A percentile compares a stretch with the other conserved stretches of the same genome.
Evolutionary conservation across 805 yeast species (phyloP).

Genomic region (Saturnispora bothae): DNA sequence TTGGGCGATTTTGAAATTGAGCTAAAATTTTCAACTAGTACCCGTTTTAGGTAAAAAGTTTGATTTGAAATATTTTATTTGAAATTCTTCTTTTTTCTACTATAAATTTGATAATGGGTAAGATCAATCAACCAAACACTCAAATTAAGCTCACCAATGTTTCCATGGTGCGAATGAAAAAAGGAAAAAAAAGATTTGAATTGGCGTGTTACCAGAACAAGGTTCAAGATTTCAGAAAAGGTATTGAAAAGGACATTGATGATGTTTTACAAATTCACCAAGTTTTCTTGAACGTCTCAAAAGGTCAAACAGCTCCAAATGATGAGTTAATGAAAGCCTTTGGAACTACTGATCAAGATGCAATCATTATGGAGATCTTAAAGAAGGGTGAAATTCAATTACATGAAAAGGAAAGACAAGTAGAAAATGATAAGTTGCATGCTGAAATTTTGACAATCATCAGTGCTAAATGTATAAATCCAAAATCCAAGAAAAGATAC

Average conservation of each 20-base stretch:
- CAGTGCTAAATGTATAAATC: conserved; percentile 86
- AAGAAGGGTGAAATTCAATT: conserved; percentile 90
- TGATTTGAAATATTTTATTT: not conserved
- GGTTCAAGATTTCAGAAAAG: conserved; percentile 88
- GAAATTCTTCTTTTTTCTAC: not conserved
- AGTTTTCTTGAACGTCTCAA: conserved; percentile 84
- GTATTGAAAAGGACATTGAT: conserved; percentile 85
- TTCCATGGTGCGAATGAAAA: conserved; percentile 81
- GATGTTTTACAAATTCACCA: conserved; percentile 96
- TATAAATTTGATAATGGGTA: conserved; percentile 20
- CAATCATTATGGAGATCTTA: conserved; percentile 70
- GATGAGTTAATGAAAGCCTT: conserved; percentile 71
- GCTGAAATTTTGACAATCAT: conserved; percentile 77
- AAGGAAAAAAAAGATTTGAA: conserved; percentile 86
- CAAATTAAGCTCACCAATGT: conserved; percentile 91
- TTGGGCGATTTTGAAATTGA: too few relatives aligned
- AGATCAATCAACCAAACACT: conserved; percentile 76
- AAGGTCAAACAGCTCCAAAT: conserved; percentile 85
- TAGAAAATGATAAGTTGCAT: conserved; percentile 39
- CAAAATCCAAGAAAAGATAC: conserved; percentile 78
- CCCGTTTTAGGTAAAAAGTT: conserved; percentile 1
- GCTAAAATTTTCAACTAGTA: too few relatives aligned
- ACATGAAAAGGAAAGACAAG: conserved; percentile 86
- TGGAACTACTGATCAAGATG: conserved; percentile 64
- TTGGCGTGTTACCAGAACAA: conserved; percentile 95